Conservation (phyloP, 345 rosid genomes). For the Fremontodendron californicum region DNA sequence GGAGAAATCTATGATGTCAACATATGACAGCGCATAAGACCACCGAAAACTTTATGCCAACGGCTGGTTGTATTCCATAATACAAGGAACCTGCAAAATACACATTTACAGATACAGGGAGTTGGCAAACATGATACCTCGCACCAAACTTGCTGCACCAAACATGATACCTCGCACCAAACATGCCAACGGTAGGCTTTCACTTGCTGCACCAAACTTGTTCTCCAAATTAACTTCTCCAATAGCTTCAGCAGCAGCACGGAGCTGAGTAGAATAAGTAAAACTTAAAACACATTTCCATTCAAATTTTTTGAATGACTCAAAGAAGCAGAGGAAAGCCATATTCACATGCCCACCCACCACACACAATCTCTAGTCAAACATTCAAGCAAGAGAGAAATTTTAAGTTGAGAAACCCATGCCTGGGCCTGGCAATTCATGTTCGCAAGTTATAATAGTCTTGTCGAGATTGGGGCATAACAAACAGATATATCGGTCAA, state of each 20-base stretch:
- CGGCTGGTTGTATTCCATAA: background rate
- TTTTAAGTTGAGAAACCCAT: too few species aligned
- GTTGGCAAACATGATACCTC: slow-evolving; percentile 92
- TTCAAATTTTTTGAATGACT: background rate
- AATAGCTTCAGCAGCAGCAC: slow-evolving; percentile 86
- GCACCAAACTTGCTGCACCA: slow-evolving; percentile 75
- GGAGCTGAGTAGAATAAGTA: slow-evolving; percentile 40
- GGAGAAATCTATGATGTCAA: background rate
- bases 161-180: slow-evolving; percentile 87
- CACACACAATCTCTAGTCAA: background rate
- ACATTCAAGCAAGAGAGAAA: too few species aligned
- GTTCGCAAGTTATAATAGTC: too few species aligned
- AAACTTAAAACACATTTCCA: background rate
- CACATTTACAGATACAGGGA: slow-evolving; percentile 60
- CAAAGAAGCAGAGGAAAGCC: background rate
- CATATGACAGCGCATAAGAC: too few species aligned
- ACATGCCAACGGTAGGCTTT: too few species aligned
- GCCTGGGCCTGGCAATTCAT: too few species aligned
- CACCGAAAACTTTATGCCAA: too few species aligned
- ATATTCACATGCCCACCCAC: background rate
- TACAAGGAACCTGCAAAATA: background rate
- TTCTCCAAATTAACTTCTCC: slow-evolving; percentile 79
- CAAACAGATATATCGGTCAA: too few species aligned
- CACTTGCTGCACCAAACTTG: slow-evolving; percentile 88
- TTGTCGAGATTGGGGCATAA: background rate